Evolutionary conservation across 768 basidiomycete genomes (phyloP).

Genomic region (Clitopilus passeckerianus): DNA sequence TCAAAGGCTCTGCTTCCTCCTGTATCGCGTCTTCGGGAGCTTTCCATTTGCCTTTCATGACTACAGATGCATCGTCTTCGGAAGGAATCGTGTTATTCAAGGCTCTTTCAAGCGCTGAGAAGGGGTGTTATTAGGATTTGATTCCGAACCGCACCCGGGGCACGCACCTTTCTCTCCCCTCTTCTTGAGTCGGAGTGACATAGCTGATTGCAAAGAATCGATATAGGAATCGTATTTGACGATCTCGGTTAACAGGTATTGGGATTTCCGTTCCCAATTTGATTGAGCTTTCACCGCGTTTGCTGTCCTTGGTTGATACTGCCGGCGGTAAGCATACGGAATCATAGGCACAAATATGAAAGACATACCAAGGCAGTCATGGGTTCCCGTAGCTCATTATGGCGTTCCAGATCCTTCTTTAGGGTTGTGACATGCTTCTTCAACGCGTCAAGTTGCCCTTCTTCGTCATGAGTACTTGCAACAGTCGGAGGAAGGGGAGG

Average conservation of each 20-base stretch:
- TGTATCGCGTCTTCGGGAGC: conserved; percentile 26
- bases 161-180: conserved; percentile 74
- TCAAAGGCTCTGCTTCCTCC: conserved; percentile 26
- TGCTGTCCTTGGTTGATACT: conserved; percentile 78
- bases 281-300: conserved; percentile 72
- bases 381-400: conserved; percentile 78
- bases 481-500: conserved; percentile 81
- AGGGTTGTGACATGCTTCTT: conserved; percentile 74
- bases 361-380: conserved; percentile 71
- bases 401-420: conserved; percentile 74
- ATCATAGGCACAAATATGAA: background rate
- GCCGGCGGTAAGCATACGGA: conserved; percentile 10
- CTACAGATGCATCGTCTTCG: conserved; percentile 16
- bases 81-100: conserved; percentile 23
- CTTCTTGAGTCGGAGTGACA: conserved; percentile 81
- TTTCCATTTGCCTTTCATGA: conserved; percentile 23
- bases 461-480: conserved; percentile 85
- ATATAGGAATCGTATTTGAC: conserved; percentile 96
- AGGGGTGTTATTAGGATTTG: conserved; percentile 2
- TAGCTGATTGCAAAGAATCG: conserved; percentile 80
- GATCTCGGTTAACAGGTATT: conserved; percentile 85
- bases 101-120: conserved; percentile 26
- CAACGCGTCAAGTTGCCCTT: conserved; percentile 86
- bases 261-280: conserved; percentile 93
- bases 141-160: background rate